Evolutionary conservation across 2,329 filamentous ascomycete species (phyloP).

Genomic region (Ceratocystis smalleyi): DNA sequence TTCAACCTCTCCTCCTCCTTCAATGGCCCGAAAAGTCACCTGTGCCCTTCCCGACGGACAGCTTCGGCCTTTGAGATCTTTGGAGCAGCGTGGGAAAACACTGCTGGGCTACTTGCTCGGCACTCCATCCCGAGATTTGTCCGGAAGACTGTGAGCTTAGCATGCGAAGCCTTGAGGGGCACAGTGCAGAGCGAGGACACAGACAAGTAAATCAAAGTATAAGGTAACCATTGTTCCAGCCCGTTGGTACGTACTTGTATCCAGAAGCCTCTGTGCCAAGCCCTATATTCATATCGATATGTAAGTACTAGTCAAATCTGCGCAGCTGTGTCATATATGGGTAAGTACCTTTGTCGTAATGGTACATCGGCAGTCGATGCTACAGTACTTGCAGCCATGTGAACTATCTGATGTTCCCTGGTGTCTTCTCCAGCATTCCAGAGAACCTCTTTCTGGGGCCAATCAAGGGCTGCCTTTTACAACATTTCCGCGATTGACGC

Average conservation of each 20-base stretch:
- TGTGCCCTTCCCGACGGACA: background rate
- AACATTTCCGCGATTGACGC: background rate
- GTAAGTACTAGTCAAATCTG: background rate
- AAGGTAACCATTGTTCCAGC: background rate
- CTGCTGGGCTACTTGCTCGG: background rate
- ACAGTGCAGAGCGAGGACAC: background rate
- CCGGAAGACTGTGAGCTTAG: background rate
- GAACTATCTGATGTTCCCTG: background rate
- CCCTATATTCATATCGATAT: background rate
- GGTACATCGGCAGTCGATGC: background rate
- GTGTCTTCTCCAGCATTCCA: background rate
- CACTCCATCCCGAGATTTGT: background rate
- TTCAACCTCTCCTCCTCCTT: background rate
- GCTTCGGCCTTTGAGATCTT: background rate
- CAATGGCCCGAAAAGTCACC: background rate
- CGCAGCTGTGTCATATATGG: background rate
- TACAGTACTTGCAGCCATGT: background rate
- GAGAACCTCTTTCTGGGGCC: background rate
- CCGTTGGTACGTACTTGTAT: background rate
- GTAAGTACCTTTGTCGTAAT: background rate
- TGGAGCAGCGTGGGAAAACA: background rate
- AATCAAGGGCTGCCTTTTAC: background rate
- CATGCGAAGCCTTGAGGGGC: background rate
- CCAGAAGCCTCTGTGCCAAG: background rate
- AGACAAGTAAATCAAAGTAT: background rate